Percentiles rank a stretch among this genome's conserved stretches.
Conservation (phyloP, 345 rosid genomes). For the Gossypium longicalyx region DNA sequence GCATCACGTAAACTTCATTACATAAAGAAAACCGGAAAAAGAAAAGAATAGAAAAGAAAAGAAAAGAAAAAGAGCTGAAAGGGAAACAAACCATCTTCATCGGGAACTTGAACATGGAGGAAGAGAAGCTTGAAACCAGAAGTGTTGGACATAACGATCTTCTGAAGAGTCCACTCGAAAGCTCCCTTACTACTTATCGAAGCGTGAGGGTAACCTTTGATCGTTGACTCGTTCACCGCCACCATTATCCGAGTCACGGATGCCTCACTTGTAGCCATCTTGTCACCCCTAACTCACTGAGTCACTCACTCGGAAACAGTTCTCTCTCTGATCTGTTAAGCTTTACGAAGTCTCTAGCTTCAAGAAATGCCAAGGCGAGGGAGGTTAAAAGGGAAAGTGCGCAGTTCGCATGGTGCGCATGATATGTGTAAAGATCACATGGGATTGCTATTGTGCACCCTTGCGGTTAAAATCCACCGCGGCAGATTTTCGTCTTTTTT, state of each 20-base stretch:
- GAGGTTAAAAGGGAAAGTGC: not conserved
- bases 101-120: slow-evolving; percentile 94
- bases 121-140: slow-evolving; percentile 81
- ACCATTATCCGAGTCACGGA: slow-evolving; percentile 77
- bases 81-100: slow-evolving; percentile 69
- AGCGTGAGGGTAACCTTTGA: slow-evolving; percentile 85
- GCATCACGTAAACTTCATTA: not conserved
- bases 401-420: not conserved
- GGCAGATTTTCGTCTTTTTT: not conserved
- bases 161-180: slow-evolving; percentile 83
- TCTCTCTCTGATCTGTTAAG: not conserved
- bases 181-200: slow-evolving; percentile 92
- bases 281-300: not conserved
- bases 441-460: not conserved
- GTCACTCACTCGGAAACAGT: slow-evolving; percentile 7
- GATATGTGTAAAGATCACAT: not conserved
- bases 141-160: slow-evolving; percentile 76
- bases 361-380: not conserved
- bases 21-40: not conserved
- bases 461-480: not conserved
- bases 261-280: slow-evolving; percentile 42
- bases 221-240: slow-evolving; percentile 86
- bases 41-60: not conserved
- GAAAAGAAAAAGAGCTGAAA: not conserved
- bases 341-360: not conserved